phyloP scores from a whole-genome alignment of 106 monocot species.

The Apostasia shenzhenica region DNA sequence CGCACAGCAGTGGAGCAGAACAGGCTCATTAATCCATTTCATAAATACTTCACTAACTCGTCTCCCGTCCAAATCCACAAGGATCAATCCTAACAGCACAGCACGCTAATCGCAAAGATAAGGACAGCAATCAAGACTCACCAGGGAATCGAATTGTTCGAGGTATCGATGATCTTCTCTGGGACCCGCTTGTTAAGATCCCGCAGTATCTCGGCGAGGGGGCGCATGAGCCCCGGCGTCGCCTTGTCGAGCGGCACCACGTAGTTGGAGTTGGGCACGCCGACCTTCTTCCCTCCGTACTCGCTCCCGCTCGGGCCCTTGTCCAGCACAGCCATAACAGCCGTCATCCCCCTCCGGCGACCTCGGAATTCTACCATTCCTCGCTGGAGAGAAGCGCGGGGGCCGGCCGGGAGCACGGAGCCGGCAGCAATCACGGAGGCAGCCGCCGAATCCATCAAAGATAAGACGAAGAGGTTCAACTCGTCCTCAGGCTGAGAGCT shows the following conservation, averaged over 20 bases:
- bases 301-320: neutral
- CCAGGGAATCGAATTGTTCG: constrained; percentile 27
- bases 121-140: neutral
- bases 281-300: constrained; percentile 6
- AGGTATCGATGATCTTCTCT: constrained; percentile 53
- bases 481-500: too few relatives aligned
- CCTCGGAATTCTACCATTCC: neutral
- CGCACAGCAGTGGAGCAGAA: too few relatives aligned
- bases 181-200: constrained; percentile 86
- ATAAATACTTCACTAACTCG: too few relatives aligned
- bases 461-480: too few relatives aligned
- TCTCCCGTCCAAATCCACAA: too few relatives aligned
- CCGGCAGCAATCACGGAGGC: neutral
- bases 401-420: neutral
- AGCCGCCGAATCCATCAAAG: neutral
- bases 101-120: neutral
- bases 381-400: neutral
- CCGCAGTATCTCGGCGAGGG: constrained; percentile 83
- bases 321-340: neutral
- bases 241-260: constrained; percentile 79
- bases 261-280: constrained; percentile 55
- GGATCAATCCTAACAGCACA: too few relatives aligned
- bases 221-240: constrained; percentile 44
- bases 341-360: neutral
- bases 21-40: too few relatives aligned